phyloP scores from a whole-genome alignment of 225 moss, liverwort and hornwort genomes.

The Polytrichum formosum region DNA sequence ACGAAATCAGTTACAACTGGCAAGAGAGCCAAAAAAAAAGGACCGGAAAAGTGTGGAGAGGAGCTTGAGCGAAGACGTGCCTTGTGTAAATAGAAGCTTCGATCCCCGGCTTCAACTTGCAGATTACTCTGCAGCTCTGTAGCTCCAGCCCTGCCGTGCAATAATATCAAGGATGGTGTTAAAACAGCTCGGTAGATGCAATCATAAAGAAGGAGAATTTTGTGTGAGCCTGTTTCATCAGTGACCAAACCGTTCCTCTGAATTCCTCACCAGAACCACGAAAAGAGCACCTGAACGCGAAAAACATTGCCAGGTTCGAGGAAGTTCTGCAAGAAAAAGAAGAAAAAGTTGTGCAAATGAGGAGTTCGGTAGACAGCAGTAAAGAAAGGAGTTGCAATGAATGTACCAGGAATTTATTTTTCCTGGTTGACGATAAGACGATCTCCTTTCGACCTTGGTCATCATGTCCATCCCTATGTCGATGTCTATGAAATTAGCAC shows the following conservation, averaged over 20 bases:
- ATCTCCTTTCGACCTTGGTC: conserved; percentile 17
- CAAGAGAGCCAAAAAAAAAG: not conserved
- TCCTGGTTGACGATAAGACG: not conserved
- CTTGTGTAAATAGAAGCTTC: conserved; percentile 35
- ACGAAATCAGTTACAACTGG: not conserved
- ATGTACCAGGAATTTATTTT: conserved; percentile 7
- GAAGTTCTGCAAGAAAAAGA: not conserved
- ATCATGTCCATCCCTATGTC: conserved; percentile 27
- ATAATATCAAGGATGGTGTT: not conserved
- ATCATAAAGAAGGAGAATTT: not conserved
- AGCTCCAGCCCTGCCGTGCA: conserved; percentile 31
- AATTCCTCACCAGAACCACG: not conserved
- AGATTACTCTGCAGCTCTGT: conserved; percentile 35
- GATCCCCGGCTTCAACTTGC: conserved; percentile 34
- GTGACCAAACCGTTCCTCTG: not conserved
- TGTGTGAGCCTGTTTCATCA: not conserved
- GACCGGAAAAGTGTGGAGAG: not conserved
- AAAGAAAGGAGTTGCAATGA: too few species aligned
- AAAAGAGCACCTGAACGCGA: not conserved
- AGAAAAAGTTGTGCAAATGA: too few species aligned
- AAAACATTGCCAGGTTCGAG: not conserved
- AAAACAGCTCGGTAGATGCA: not conserved
- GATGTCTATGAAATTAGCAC: conserved; percentile 33
- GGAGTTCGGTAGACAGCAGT: too few species aligned
- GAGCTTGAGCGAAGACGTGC: conserved; percentile 8